Conservation (phyloP, 2,329 filamentous ascomycete genomes). For the Diplodia corticola region DNA sequence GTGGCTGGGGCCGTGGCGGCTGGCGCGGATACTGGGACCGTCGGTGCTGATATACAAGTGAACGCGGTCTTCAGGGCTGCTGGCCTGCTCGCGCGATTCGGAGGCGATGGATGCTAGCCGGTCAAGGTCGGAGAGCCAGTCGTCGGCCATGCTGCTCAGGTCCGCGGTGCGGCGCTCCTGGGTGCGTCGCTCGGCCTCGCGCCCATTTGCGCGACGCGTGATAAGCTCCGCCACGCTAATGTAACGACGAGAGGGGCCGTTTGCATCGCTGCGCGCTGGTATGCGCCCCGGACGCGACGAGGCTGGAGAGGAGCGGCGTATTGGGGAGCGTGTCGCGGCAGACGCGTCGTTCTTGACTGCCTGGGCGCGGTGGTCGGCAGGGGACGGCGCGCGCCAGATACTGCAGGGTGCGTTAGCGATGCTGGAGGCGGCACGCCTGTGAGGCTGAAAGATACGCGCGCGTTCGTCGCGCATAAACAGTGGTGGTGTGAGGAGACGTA, state of each 20-base stretch:
- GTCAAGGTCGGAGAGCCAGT: conserved; percentile 4
- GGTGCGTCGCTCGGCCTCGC: not conserved
- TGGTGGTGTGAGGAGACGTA: conserved; percentile 34
- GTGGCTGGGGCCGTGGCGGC: not conserved
- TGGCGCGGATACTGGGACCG: not conserved
- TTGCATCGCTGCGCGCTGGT: not conserved
- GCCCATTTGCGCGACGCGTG: not conserved
- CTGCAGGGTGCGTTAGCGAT: conserved; percentile 32
- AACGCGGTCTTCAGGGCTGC: conserved; percentile 23
- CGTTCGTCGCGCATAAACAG: conserved; percentile 20
- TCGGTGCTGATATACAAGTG: conserved; percentile 13
- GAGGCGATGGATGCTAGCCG: conserved; percentile 31
- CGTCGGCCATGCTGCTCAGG: conserved; percentile 4
- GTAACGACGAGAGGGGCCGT: conserved; percentile 27
- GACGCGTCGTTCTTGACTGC: conserved; percentile 54
- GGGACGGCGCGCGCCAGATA: conserved; percentile 57
- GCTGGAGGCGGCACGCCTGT: conserved; percentile 23
- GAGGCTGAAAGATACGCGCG: conserved; percentile 25
- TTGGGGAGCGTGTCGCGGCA: conserved; percentile 57
- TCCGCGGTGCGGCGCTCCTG: conserved; percentile 3
- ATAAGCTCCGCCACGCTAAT: conserved; percentile 23
- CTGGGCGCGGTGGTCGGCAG: conserved; percentile 39
- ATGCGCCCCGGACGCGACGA: conserved; percentile 11
- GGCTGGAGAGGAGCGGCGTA: conserved; percentile 50
- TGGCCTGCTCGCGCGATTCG: conserved; percentile 32